A percentile compares a stretch with the other conserved stretches of the same genome.
Evolutionary conservation across 2,329 filamentous ascomycete species (phyloP).

Genomic region (Cladosporium sp.): DNA sequence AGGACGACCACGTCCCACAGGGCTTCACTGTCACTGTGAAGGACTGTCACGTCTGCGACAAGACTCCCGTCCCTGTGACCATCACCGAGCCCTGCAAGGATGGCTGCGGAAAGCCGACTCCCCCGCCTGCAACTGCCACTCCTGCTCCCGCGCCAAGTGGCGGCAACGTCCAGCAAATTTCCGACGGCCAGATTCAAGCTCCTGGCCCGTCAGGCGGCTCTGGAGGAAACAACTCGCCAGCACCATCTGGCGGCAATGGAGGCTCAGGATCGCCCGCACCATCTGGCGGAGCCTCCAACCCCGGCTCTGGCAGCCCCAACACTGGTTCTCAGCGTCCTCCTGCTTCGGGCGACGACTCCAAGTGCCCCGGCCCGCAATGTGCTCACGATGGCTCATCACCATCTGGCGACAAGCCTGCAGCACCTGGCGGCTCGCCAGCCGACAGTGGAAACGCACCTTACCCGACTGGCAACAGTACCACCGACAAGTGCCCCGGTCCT

Average conservation of each 20-base stretch:
- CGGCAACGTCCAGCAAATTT: slow-evolving; percentile 23
- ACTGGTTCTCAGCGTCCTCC: slow-evolving; percentile 19
- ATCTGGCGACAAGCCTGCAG: not conserved
- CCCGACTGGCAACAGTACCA: slow-evolving; percentile 13
- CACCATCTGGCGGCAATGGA: slow-evolving; percentile 12
- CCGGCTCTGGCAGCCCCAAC: slow-evolving; percentile 13
- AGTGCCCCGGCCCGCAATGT: slow-evolving; percentile 34
- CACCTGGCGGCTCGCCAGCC: slow-evolving; percentile 9
- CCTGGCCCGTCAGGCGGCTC: slow-evolving; percentile 25
- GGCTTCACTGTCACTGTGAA: slow-evolving; percentile 40
- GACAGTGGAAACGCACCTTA: slow-evolving; percentile 14
- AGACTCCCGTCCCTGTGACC: slow-evolving; percentile 36
- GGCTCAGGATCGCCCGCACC: slow-evolving; percentile 13
- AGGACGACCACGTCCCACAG: slow-evolving; percentile 34
- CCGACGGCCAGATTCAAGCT: slow-evolving; percentile 25
- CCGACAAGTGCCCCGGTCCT: slow-evolving; percentile 15
- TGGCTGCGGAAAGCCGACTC: slow-evolving; percentile 23
- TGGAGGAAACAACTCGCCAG: slow-evolving; percentile 16
- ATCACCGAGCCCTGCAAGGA: slow-evolving; percentile 41
- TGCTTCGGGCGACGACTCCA: slow-evolving; percentile 14
- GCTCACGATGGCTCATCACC: not conserved
- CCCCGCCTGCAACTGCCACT: slow-evolving; percentile 19
- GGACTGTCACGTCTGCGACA: slow-evolving; percentile 38
- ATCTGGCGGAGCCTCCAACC: slow-evolving; percentile 20
- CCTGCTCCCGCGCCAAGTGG: slow-evolving; percentile 19